These are phyloP conservation scores for Mycocentrospora acerina DNA, from an alignment of 2,329 filamentous ascomycete species.

Conservation along the genomic window DNA sequence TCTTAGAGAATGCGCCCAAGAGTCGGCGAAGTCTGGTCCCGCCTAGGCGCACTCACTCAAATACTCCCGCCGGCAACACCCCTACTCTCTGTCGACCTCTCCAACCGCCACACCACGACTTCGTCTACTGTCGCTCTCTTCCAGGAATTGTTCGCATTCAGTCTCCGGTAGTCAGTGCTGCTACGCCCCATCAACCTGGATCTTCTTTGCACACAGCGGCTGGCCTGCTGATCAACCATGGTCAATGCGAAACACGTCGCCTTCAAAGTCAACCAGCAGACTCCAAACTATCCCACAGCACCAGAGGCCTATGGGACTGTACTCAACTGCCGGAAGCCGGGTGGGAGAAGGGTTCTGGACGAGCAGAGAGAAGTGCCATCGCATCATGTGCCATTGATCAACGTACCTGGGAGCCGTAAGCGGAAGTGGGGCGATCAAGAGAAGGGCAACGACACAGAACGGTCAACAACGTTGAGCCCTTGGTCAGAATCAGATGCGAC, in stretches of 20 bases:
- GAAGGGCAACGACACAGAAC: slow-evolving; percentile 5
- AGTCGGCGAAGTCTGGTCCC: slow-evolving; percentile 29
- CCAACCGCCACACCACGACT: slow-evolving; percentile 10
- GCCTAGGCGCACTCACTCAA: slow-evolving; percentile 24
- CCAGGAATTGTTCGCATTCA: slow-evolving; percentile 12
- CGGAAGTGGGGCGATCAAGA: slow-evolving; percentile 24
- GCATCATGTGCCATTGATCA: slow-evolving; percentile 32
- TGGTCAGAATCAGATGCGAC: slow-evolving; percentile 7
- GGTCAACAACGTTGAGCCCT: slow-evolving; percentile 2
- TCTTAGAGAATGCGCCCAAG: slow-evolving; percentile 17
- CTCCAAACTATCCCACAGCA: slow-evolving; percentile 26
- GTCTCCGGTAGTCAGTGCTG: slow-evolving; percentile 10
- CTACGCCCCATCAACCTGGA: slow-evolving; percentile 14
- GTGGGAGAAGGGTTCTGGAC: slow-evolving; percentile 25
- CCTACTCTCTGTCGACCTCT: slow-evolving; percentile 21
- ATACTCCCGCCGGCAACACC: slow-evolving; percentile 31
- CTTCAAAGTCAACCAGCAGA: slow-evolving; percentile 43
- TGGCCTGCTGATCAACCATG: slow-evolving; percentile 41
- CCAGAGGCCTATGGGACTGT: slow-evolving; percentile 36
- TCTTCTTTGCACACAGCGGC: slow-evolving; percentile 24
- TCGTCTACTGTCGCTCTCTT: slow-evolving; percentile 7
- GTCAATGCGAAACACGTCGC: slow-evolving; percentile 42
- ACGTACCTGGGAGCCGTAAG: slow-evolving; percentile 28
- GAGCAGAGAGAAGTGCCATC: slow-evolving; percentile 30
- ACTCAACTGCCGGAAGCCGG: slow-evolving; percentile 37